phyloP scores from a whole-genome alignment of 2,329 filamentous ascomycete genomes.

The Calonectria naviculata region DNA sequence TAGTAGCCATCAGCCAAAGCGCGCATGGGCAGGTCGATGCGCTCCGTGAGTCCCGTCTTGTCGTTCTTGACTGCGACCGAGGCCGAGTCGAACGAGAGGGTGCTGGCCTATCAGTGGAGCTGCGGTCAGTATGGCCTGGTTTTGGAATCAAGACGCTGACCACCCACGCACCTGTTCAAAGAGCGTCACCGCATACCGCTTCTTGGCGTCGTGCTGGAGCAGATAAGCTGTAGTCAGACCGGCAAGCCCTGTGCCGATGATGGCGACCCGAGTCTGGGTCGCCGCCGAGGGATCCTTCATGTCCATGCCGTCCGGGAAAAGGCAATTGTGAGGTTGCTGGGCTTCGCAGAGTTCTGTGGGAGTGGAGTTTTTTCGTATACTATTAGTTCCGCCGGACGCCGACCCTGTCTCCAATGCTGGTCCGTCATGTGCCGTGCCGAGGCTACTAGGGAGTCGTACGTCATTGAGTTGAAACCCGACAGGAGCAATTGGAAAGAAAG shows the following conservation, averaged over 20 bases:
- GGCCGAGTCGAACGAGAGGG: constrained; percentile 51
- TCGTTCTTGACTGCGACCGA: constrained; percentile 50
- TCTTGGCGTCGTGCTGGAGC: constrained; percentile 43
- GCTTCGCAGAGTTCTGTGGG: background rate
- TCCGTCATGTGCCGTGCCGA: constrained; percentile 11
- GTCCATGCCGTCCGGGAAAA: background rate
- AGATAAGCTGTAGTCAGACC: constrained; percentile 50
- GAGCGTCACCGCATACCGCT: constrained; percentile 47
- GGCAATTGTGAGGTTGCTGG: background rate
- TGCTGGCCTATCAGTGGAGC: constrained; percentile 39
- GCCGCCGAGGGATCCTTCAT: background rate
- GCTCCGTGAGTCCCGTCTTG: constrained; percentile 43
- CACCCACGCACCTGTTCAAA: constrained; percentile 49
- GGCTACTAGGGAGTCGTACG: background rate
- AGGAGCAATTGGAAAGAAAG: background rate
- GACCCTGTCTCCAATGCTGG: background rate
- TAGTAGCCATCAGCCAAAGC: constrained; percentile 60
- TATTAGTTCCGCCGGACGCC: background rate
- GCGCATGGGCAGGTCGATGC: constrained; percentile 53
- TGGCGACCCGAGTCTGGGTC: constrained; percentile 37
- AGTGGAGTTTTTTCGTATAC: constrained; percentile 1
- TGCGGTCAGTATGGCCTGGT: background rate
- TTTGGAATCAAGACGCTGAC: background rate
- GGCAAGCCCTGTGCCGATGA: constrained; percentile 52
- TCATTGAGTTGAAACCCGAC: background rate